Conservation (phyloP, 164 flowering plant genomes). For the Platanus orientalis region DNA sequence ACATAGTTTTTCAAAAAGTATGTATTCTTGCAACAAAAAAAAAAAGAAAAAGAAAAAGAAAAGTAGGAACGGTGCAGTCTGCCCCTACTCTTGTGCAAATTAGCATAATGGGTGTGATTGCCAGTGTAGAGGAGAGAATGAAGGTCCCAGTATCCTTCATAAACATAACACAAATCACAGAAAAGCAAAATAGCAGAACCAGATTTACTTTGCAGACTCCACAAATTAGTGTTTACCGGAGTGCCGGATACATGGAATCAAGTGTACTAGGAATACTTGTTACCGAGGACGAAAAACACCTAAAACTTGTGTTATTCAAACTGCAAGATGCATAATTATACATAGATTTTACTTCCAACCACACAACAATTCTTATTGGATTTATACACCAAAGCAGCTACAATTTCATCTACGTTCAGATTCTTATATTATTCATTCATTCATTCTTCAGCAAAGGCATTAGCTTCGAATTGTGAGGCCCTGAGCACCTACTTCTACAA, state of each 20-base stretch:
- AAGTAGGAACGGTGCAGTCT: too few species aligned
- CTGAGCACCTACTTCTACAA: slow-evolving; percentile 38
- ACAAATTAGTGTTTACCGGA: slow-evolving; percentile 97
- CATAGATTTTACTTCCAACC: background rate
- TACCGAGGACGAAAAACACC: slow-evolving; percentile 7
- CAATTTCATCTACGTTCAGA: background rate
- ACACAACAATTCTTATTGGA: background rate
- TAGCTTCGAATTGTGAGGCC: slow-evolving; percentile 46
- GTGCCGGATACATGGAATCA: slow-evolving; percentile 88
- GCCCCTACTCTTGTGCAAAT: too few species aligned
- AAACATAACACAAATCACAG: slow-evolving; percentile 65
- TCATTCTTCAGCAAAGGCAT: background rate
- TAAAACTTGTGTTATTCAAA: background rate
- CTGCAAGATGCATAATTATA: background rate
- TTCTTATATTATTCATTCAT: background rate
- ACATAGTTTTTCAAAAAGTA: too few species aligned
- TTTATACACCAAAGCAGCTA: background rate
- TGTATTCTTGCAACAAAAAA: too few species aligned
- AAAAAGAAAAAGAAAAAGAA: too few species aligned
- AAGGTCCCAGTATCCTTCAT: slow-evolving; percentile 56
- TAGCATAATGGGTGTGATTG: too few species aligned
- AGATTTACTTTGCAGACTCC: slow-evolving; percentile 62
- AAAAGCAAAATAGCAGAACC: slow-evolving; percentile 71
- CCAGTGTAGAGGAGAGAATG: slow-evolving; percentile 23
- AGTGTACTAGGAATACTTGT: slow-evolving; percentile 27